Evolutionary conservation across 2,329 filamentous ascomycete species (phyloP).

Genomic region (Epichloe gansuensis): DNA sequence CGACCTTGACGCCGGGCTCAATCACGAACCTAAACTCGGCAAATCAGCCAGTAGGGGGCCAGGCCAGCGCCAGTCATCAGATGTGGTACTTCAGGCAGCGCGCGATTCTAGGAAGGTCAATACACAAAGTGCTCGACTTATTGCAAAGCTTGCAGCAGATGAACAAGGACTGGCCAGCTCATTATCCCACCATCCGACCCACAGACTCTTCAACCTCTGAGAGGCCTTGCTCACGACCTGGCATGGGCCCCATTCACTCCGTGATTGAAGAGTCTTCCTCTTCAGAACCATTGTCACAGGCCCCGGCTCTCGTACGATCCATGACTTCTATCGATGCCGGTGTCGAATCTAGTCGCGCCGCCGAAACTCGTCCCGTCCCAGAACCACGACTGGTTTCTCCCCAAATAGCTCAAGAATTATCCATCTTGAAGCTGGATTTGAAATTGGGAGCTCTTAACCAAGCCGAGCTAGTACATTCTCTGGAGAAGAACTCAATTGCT

Average conservation of each 20-base stretch:
- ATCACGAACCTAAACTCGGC: slow-evolving; percentile 29
- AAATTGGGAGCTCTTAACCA: slow-evolving; percentile 81
- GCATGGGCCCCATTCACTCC: slow-evolving; percentile 50
- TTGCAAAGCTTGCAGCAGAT: slow-evolving; percentile 74
- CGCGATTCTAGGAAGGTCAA: slow-evolving; percentile 72
- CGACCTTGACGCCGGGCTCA: slow-evolving; percentile 5
- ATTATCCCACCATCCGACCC: slow-evolving; percentile 77
- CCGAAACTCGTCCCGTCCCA: slow-evolving; percentile 44
- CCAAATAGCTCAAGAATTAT: slow-evolving; percentile 92
- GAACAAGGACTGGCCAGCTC: slow-evolving; percentile 85
- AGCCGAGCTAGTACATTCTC: slow-evolving; percentile 80
- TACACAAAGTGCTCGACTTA: slow-evolving; percentile 74
- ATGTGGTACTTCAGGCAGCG: slow-evolving; percentile 91
- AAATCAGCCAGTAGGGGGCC: slow-evolving; percentile 29
- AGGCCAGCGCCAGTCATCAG: slow-evolving; percentile 80
- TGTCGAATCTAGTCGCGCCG: slow-evolving; percentile 61
- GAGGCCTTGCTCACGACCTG: slow-evolving; percentile 43
- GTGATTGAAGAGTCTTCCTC: slow-evolving; percentile 36
- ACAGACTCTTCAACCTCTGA: slow-evolving; percentile 31
- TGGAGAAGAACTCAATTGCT: slow-evolving; percentile 86
- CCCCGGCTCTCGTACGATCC: slow-evolving; percentile 49
- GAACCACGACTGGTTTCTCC: slow-evolving; percentile 82
- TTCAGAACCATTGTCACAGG: slow-evolving; percentile 25
- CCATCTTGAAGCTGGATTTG: slow-evolving; percentile 84
- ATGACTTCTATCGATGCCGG: slow-evolving; percentile 52